phyloP scores from a whole-genome alignment of 371 early-diverging fungal species.

The Syncephalis fuscata region DNA sequence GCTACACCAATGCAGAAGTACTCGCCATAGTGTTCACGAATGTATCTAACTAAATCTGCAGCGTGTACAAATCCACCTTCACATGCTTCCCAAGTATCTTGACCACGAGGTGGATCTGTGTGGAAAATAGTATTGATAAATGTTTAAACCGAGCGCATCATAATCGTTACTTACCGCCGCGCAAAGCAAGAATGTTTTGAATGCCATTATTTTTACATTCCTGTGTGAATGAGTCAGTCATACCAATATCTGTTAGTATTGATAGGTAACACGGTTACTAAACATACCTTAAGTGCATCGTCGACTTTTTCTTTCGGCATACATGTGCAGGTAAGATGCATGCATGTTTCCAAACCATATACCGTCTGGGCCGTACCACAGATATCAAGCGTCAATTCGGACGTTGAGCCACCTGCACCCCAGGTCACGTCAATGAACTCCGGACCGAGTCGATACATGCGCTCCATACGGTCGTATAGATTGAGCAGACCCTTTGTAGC shows the following conservation, averaged over 20 bases:
- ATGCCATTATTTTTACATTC: slow-evolving; percentile 72
- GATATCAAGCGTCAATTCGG: slow-evolving; percentile 63
- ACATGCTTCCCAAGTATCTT: slow-evolving; percentile 43
- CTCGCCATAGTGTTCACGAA: slow-evolving; percentile 66
- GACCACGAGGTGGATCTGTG: slow-evolving; percentile 63
- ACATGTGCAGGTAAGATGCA: slow-evolving; percentile 91
- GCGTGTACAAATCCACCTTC: slow-evolving; percentile 67
- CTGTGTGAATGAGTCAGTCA: slow-evolving; percentile 5
- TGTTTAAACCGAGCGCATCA: too few species aligned
- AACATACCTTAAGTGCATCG: slow-evolving; percentile 33
- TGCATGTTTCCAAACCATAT: slow-evolving; percentile 76
- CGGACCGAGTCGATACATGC: slow-evolving; percentile 80
- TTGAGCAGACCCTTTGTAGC: slow-evolving; percentile 50
- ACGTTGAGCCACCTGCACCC: slow-evolving; percentile 79
- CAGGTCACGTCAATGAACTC: slow-evolving; percentile 91
- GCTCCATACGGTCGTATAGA: slow-evolving; percentile 77
- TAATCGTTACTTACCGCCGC: slow-evolving; percentile 38
- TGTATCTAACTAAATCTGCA: slow-evolving; percentile 68
- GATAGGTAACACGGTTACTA: neutral
- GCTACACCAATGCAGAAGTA: slow-evolving; percentile 85
- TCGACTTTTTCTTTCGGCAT: slow-evolving; percentile 73
- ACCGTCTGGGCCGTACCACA: slow-evolving; percentile 72
- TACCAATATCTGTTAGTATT: neutral
- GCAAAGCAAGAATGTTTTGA: slow-evolving; percentile 79
- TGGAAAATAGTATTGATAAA: neutral